Conservation (phyloP, 2,329 filamentous ascomycete species). For the Boeremia exigua region DNA sequence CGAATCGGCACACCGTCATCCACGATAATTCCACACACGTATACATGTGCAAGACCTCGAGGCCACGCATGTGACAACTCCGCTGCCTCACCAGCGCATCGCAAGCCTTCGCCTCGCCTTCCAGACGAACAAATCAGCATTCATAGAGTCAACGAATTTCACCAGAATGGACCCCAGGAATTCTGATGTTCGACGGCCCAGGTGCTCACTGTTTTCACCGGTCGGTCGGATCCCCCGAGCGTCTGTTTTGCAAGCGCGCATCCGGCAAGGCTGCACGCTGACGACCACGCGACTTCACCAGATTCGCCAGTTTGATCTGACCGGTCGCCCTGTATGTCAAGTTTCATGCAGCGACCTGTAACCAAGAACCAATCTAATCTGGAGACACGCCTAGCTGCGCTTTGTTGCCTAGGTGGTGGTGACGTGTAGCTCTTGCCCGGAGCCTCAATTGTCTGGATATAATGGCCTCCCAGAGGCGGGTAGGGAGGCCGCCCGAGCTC, state of each 20-base stretch:
- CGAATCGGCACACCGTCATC: background rate
- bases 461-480: background rate
- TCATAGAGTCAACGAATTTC: background rate
- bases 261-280: slow-evolving; percentile 25
- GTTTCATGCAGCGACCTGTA: slow-evolving; percentile 4
- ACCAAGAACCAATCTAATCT: slow-evolving; percentile 14
- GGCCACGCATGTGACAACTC: background rate
- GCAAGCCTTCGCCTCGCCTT: no score
- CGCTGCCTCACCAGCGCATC: no score
- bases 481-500: background rate
- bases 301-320: slow-evolving; percentile 13
- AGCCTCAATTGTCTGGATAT: slow-evolving; percentile 1
- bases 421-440: slow-evolving; percentile 9
- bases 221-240: background rate
- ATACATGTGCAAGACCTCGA: background rate
- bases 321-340: slow-evolving; percentile 19
- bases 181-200: background rate
- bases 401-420: slow-evolving; percentile 12
- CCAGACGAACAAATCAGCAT: background rate
- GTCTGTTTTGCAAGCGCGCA: slow-evolving; percentile 7
- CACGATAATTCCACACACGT: background rate
- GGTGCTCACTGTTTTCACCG: background rate
- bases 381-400: background rate
- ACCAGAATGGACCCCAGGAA: background rate
- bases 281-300: slow-evolving; percentile 13